Base-by-base conservation (phyloP, 768 basidiomycete genomes). In the Baorangia bicolor region DNA sequence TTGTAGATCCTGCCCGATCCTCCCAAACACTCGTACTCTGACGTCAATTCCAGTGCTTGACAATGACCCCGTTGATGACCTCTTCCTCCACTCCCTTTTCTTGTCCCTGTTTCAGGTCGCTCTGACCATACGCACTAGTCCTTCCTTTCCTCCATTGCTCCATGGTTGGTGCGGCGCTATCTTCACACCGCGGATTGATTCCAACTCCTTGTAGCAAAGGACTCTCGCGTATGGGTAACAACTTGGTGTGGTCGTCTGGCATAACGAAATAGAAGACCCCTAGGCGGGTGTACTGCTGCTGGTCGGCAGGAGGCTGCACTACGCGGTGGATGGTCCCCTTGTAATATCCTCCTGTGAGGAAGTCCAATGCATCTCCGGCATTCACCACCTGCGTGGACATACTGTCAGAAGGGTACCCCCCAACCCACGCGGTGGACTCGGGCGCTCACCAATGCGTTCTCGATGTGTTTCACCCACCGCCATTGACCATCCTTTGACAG, bases 321-420 rank as follows among this genome's bases (percentile, higher is more conserved):
- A 86, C 84, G 14, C 84, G 79, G 60, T 86, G 85, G 47, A 85
- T 79, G 1, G 84, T 85, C 13, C 78, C 80, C 31, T 74, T 77
- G 68, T 85, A 85, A 59, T 73, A 84, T 1, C 83, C 83, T 1
- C 85, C 83, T 2, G 81, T 82, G 21, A 86, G 73, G 61, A 85
- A 82, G 49, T 85, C 79, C 58, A 87, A 64, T 0, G 78, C 77
- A 55, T 86, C 85, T 6, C 84, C 85, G 0, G 80, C 75, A 49
- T 86, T 86, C 45, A 87, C 75, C 10, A 84, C 77, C 85, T 85
- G 21, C 20, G 18, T 20, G 25, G 8, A 37, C 11, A n/a, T 31
- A 25, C 5, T 11, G 20, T 53, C 12, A 21, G 20, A 25, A 27
- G 20, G 27, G 11, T n/a, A 12, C 13, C 38, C 39, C 13, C 38